These are phyloP conservation scores for Thozetella sp. DNA, from an alignment of 495 filamentous ascomycete genomes.

Conservation along the genomic window DNA sequence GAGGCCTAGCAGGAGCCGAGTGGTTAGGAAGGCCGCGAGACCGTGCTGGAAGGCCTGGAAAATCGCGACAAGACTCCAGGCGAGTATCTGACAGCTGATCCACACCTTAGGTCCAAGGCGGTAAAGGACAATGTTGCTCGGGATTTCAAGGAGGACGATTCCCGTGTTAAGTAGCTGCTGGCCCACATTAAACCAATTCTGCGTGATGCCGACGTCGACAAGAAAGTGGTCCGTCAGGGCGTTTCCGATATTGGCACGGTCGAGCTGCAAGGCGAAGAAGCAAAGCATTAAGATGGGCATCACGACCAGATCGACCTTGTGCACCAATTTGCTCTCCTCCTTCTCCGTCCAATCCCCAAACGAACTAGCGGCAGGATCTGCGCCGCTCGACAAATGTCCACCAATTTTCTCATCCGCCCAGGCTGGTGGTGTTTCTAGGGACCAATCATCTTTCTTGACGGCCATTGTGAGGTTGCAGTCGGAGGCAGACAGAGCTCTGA, in stretches of 20 bases:
- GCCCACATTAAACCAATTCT: conserved; percentile 5
- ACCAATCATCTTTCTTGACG: too few species aligned
- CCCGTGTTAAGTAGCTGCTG: neutral
- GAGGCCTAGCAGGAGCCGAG: neutral
- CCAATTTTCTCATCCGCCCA: neutral
- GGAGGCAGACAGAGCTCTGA: too few species aligned
- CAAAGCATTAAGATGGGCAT: conserved; percentile 24
- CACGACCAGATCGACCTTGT: conserved; percentile 37
- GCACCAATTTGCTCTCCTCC: neutral
- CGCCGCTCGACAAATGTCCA: too few species aligned
- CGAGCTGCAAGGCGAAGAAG: conserved; percentile 5
- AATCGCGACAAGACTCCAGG: neutral
- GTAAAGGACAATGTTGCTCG: neutral
- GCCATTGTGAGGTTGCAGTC: too few species aligned
- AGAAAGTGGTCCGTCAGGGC: conserved; percentile 6
- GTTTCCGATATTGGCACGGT: conserved; percentile 5
- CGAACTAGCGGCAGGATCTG: neutral
- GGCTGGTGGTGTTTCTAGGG: too few species aligned
- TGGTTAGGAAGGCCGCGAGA: neutral
- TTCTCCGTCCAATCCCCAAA: neutral
- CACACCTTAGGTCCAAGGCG: neutral
- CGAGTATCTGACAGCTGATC: neutral
- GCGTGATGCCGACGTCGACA: neutral
- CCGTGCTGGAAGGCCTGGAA: neutral
- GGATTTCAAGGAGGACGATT: neutral